Conservation (phyloP, 768 basidiomycete genomes). For the Vishniacozyma victoriae region DNA sequence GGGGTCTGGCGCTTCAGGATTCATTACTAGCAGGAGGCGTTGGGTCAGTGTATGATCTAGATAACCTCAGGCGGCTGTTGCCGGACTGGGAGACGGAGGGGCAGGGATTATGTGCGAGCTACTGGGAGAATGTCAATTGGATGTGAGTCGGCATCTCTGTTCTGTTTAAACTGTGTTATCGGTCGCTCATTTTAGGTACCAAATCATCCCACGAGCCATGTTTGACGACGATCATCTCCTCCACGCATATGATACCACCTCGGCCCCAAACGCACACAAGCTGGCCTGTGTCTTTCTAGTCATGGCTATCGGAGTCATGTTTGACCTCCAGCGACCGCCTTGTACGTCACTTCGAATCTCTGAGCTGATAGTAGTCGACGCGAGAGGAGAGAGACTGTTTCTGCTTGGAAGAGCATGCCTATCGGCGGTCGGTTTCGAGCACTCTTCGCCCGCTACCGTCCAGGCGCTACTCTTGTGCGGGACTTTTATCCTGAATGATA, state of each 20-base stretch:
- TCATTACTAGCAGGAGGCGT: conserved; percentile 13
- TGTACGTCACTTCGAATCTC: conserved; percentile 22
- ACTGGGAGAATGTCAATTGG: conserved; percentile 47
- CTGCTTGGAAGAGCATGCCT: conserved; percentile 39
- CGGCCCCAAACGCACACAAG: conserved; percentile 37
- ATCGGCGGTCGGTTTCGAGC: conserved; percentile 27
- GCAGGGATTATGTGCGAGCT: conserved; percentile 26
- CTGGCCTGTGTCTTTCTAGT: conserved; percentile 45
- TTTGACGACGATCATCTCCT: conserved; percentile 40
- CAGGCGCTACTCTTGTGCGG: conserved; percentile 41
- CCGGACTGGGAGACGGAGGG: conserved; percentile 42
- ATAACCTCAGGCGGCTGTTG: conserved; percentile 22
- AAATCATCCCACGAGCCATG: conserved; percentile 29
- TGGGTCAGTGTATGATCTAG: conserved; percentile 12
- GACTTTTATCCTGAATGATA: conserved; percentile 42
- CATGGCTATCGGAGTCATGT: conserved; percentile 44
- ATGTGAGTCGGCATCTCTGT: conserved; percentile 27
- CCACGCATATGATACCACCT: conserved; percentile 30
- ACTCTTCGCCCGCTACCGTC: conserved; percentile 40
- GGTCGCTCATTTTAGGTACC: conserved; percentile 19
- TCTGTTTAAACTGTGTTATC: background rate
- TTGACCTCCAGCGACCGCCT: conserved; percentile 39
- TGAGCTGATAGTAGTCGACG: conserved; percentile 22
- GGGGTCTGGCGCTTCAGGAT: conserved; percentile 4
- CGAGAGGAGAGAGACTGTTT: conserved; percentile 36